Percentiles rank a stretch among this genome's conserved stretches.
Evolutionary conservation across 176 grass and related monocot species (phyloP).

Genomic region (Urochloa ruziziensis): DNA sequence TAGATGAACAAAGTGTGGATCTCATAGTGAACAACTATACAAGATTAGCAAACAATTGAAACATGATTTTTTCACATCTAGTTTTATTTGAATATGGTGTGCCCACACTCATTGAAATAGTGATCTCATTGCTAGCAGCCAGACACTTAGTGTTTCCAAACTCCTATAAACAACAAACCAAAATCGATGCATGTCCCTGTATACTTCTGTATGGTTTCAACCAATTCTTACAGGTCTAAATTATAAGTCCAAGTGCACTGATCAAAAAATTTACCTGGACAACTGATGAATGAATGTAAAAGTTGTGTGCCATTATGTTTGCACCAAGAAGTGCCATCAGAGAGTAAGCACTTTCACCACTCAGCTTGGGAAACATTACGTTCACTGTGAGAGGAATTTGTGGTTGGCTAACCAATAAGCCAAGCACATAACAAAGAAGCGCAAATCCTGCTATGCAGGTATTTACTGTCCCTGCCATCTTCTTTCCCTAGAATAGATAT

Average conservation of each 20-base stretch:
- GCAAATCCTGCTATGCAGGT: conserved; percentile 68
- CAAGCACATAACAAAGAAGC: conserved; percentile 86
- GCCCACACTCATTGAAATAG: not conserved
- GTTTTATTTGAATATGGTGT: not conserved
- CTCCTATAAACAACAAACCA: not conserved
- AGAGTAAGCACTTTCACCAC: conserved; percentile 89
- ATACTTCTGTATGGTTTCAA: not conserved
- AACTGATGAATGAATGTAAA: conserved; percentile 93
- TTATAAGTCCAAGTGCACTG: not conserved
- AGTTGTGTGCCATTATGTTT: conserved; percentile 97
- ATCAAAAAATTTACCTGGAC: conserved; percentile 63
- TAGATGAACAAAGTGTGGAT: not conserved
- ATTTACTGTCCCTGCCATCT: conserved; percentile 53
- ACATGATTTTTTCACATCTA: not conserved
- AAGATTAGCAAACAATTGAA: not conserved
- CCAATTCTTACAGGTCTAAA: conserved; percentile 1
- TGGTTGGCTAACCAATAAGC: conserved; percentile 85
- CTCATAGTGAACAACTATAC: not conserved
- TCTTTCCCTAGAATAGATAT: conserved; percentile 56
- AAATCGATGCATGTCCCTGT: not conserved
- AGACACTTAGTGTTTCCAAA: not conserved
- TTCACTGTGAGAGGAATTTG: conserved; percentile 76
- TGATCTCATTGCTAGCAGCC: not conserved
- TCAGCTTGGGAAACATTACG: conserved; percentile 83
- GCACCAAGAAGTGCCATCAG: conserved; percentile 97